phyloP scores from a whole-genome alignment of 2,329 filamentous ascomycete genomes.

The Pseudodiploospora longispora region DNA sequence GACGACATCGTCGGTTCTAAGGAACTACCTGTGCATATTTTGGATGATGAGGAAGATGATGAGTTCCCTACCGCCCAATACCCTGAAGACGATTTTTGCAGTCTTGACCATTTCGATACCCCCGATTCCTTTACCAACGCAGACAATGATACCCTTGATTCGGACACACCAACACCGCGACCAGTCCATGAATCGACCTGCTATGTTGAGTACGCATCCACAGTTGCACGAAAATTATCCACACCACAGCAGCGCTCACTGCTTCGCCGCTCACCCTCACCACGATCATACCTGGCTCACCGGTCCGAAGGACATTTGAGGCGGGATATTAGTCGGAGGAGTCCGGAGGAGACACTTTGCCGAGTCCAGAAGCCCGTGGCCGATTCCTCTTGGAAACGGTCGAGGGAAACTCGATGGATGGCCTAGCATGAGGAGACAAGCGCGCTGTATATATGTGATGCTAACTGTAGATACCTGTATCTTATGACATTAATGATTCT shows the following conservation, averaged over 20 bases:
- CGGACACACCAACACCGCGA: constrained; percentile 37
- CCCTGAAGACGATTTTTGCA: constrained; percentile 27
- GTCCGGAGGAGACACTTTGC: constrained; percentile 37
- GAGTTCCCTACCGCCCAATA: constrained; percentile 31
- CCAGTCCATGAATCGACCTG: constrained; percentile 21
- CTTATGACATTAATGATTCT: constrained; percentile 27
- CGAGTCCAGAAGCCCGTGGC: constrained; percentile 40
- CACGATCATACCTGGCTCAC: constrained; percentile 23
- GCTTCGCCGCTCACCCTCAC: constrained; percentile 21
- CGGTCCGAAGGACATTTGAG: constrained; percentile 17
- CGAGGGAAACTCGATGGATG: constrained; percentile 31
- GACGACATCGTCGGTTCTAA: constrained; percentile 22
- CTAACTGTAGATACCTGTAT: constrained; percentile 30
- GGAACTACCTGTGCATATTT: constrained; percentile 21
- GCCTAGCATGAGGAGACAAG: constrained; percentile 27
- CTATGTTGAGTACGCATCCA: constrained; percentile 29
- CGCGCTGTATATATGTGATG: constrained; percentile 32
- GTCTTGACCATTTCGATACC: constrained; percentile 23
- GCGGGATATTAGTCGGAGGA: constrained; percentile 29
- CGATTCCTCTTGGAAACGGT: constrained; percentile 32
- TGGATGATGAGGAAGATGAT: constrained; percentile 25
- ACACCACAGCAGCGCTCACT: constrained; percentile 24
- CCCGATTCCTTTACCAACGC: constrained; percentile 13
- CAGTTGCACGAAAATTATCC: constrained; percentile 24
- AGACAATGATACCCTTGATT: constrained; percentile 29